Evolutionary conservation across 495 filamentous ascomycete species (phyloP).

Genomic region (Lasiosphaeria hispida): DNA sequence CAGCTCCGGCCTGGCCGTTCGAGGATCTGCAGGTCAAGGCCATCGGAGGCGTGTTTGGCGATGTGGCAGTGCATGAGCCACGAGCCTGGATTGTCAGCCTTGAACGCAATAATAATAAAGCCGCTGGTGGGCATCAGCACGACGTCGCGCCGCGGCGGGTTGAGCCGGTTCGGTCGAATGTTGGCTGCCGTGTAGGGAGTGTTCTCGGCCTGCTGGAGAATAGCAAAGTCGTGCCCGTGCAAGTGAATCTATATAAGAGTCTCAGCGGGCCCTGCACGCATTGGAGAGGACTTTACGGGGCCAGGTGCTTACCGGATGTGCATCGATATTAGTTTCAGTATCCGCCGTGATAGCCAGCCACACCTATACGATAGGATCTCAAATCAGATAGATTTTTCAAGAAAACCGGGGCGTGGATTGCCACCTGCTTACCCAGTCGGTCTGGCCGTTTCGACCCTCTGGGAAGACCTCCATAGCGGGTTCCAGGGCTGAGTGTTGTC

Average conservation of each 20-base stretch:
- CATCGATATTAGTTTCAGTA: not conserved
- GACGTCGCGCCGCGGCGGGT: slow-evolving; percentile 24
- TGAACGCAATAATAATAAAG: slow-evolving; percentile 44
- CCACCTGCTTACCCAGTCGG: slow-evolving; percentile 13
- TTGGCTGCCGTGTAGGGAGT: too few species aligned
- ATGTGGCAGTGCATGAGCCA: slow-evolving; percentile 58
- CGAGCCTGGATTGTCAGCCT: slow-evolving; percentile 51
- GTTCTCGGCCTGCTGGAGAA: slow-evolving; percentile 40
- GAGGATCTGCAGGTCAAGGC: slow-evolving; percentile 44
- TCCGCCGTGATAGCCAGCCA: not conserved
- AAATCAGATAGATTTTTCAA: too few species aligned
- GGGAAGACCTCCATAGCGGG: slow-evolving; percentile 12
- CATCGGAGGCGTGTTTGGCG: slow-evolving; percentile 47
- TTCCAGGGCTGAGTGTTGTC: slow-evolving; percentile 5
- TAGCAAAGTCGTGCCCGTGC: slow-evolving; percentile 57
- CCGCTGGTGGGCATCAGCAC: slow-evolving; percentile 37
- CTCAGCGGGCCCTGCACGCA: too few species aligned
- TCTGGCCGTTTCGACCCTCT: not conserved
- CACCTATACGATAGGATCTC: not conserved
- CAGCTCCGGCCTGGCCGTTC: slow-evolving; percentile 28
- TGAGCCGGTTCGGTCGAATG: slow-evolving; percentile 24
- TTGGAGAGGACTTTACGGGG: too few species aligned
- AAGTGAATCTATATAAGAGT: too few species aligned
- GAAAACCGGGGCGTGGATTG: too few species aligned
- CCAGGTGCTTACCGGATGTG: slow-evolving; percentile 10